Evolutionary conservation across 163 green algal species (phyloP), one percentile per base, ranked within the genome.

Genomic region (Trebouxiophyceae sp.): DNA sequence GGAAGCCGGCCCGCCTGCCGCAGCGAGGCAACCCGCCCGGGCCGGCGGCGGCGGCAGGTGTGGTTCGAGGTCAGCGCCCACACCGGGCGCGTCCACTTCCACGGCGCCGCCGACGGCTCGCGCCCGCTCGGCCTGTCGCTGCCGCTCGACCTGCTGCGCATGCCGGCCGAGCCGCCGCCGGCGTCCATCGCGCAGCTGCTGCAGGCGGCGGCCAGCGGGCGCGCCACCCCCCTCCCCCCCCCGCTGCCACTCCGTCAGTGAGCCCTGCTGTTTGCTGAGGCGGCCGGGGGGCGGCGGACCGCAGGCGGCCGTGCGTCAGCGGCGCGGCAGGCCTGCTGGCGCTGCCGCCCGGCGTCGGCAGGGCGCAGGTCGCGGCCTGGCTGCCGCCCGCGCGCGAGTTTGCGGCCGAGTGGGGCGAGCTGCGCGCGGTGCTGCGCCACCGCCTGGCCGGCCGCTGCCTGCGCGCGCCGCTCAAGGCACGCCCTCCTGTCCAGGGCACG

Each of bases 31-130:
- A n/a, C n/a, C n/a, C n/a, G n/a, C n/a, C n/a, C n/a, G n/a, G n/a
- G n/a, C n/a, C n/a, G n/a, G n/a, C n/a, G n/a, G n/a, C n/a, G n/a
- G n/a, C n/a, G 62, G 57, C 66, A 72, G 54, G 63, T 89, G 6
- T 92, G 75, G 73, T 94, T 90, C 74, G 87, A 96, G 74, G 84
- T 96, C 12, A 87, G 73, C 59, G 19, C 24, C 1, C 77, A 93
- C 83, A 96, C 87, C 1, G 63, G 71, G 7, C 78, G 91, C 4
- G 57, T 96, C 46, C 91, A 97, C 74, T 80, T 93, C 29, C 89
- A 96, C 70, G 54, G 73, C 4, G 54, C 65, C 0, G 33, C 60
- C 7, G 84, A 92, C 57, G 86, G 88, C 47, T 67, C 27, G 27
- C 31, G 16, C 8, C 82, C 80, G 1, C 66, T 90, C 64, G 81